Percentiles rank a stretch among this genome's conserved stretches.
These are phyloP conservation scores for Suillus weaverae DNA, from an alignment of 768 basidiomycete species.

Conservation along the genomic window DNA sequence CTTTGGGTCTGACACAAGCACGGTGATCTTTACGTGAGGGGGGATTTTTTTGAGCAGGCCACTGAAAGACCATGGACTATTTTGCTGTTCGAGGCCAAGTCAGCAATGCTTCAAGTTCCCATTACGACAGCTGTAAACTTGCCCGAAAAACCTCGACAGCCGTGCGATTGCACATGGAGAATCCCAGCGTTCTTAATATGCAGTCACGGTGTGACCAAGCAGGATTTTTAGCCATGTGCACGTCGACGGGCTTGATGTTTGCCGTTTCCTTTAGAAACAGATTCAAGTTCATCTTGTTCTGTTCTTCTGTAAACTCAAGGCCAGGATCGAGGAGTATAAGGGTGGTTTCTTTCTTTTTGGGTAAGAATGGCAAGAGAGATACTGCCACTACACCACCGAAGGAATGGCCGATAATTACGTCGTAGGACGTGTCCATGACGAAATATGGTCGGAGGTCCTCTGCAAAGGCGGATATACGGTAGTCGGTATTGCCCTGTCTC, in stretches of 20 bases:
- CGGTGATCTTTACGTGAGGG: slow-evolving; percentile 14
- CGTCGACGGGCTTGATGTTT: slow-evolving; percentile 4
- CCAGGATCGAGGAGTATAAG: slow-evolving; percentile 3
- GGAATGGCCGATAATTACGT: background rate
- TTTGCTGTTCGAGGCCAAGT: background rate
- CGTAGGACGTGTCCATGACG: background rate
- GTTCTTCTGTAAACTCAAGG: background rate
- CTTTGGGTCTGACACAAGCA: slow-evolving; percentile 21
- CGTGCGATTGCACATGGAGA: slow-evolving; percentile 8
- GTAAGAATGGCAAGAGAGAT: background rate
- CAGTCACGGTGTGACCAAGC: slow-evolving; percentile 18
- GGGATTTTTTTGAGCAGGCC: background rate
- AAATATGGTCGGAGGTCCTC: slow-evolving; percentile 8
- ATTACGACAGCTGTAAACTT: background rate
- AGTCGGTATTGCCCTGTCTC: background rate
- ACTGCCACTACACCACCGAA: background rate
- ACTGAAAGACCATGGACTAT: slow-evolving; percentile 22
- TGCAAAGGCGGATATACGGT: slow-evolving; percentile 1
- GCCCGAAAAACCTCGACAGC: background rate
- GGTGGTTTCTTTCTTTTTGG: background rate
- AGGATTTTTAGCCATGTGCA: slow-evolving; percentile 13
- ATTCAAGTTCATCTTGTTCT: background rate
- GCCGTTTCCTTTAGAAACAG: background rate
- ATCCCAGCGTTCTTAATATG: slow-evolving; percentile 13
- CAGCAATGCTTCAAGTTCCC: background rate